phyloP scores from a whole-genome alignment of 2,329 filamentous ascomycete species.

The Plenodomus tracheiphilus region DNA sequence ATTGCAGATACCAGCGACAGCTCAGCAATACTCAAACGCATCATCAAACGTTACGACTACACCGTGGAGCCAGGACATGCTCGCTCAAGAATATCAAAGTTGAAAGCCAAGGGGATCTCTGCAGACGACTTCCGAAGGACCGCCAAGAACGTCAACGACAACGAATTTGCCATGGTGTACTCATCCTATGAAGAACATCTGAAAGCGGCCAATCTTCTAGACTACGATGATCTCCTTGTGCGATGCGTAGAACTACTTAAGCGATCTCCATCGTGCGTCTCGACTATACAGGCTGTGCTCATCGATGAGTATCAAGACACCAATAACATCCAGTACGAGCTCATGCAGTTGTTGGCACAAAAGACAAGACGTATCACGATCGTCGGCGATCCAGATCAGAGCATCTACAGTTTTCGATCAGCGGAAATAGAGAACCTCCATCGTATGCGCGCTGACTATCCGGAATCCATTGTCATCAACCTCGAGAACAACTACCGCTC shows the following conservation, averaged over 20 bases:
- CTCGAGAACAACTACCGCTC: conserved; percentile 95
- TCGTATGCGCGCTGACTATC: conserved; percentile 75
- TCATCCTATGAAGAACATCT: conserved; percentile 78
- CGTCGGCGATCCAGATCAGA: conserved; percentile 95
- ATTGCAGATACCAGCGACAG: conserved; percentile 88
- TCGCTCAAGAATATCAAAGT: conserved; percentile 71
- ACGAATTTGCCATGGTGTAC: conserved; percentile 70
- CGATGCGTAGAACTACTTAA: conserved; percentile 79
- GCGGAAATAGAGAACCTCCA: conserved; percentile 89
- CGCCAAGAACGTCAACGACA: conserved; percentile 55
- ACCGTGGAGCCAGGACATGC: conserved; percentile 70
- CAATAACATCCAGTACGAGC: conserved; percentile 89
- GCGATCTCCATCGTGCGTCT: conserved; percentile 75
- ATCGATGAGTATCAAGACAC: conserved; percentile 99
- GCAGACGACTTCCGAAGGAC: conserved; percentile 49
- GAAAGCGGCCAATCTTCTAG: conserved; percentile 76
- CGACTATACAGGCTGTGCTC: conserved; percentile 85
- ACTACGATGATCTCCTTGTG: conserved; percentile 91
- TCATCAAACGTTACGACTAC: conserved; percentile 74
- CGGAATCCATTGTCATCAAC: conserved; percentile 77
- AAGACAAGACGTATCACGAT: conserved; percentile 78
- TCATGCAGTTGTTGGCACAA: conserved; percentile 87
- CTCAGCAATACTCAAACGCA: conserved; percentile 75
- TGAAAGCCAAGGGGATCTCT: conserved; percentile 61
- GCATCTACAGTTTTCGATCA: conserved; percentile 94